These are phyloP conservation scores for Fraxinus sp. DNA, from an alignment of 305 asterid genomes.

Conservation along the genomic window DNA sequence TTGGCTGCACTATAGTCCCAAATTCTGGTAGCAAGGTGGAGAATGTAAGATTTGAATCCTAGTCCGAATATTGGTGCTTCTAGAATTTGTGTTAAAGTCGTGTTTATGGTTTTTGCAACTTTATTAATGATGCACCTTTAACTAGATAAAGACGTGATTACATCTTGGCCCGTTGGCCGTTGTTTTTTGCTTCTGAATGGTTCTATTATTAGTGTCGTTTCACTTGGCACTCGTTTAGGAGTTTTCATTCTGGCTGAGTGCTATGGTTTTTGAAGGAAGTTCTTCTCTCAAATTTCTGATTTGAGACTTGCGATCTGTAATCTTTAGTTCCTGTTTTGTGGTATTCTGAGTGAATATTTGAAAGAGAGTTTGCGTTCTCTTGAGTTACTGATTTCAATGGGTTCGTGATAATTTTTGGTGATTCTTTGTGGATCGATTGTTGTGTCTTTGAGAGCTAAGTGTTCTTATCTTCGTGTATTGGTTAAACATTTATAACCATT, in stretches of 20 bases:
- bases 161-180: background rate
- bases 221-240: no score
- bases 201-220: no score
- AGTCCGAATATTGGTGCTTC: background rate
- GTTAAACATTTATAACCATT: background rate
- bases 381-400: no score
- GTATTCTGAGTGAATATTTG: no score
- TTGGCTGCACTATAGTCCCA: background rate
- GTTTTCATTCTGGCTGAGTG: no score
- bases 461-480: no score
- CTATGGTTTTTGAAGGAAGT: no score
- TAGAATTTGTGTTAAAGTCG: background rate
- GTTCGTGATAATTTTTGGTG: background rate
- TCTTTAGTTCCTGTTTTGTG: background rate
- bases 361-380: background rate
- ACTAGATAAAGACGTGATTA: background rate
- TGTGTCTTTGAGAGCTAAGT: background rate
- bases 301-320: background rate
- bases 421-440: no score
- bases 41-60: background rate
- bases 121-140: no score
- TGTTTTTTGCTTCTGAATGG: no score
- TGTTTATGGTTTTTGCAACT: background rate
- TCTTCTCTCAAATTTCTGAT: background rate
- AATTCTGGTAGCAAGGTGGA: background rate